These are phyloP conservation scores for Beauveria medogensis DNA, from an alignment of 2,329 filamentous ascomycete species.

Conservation along the genomic window DNA sequence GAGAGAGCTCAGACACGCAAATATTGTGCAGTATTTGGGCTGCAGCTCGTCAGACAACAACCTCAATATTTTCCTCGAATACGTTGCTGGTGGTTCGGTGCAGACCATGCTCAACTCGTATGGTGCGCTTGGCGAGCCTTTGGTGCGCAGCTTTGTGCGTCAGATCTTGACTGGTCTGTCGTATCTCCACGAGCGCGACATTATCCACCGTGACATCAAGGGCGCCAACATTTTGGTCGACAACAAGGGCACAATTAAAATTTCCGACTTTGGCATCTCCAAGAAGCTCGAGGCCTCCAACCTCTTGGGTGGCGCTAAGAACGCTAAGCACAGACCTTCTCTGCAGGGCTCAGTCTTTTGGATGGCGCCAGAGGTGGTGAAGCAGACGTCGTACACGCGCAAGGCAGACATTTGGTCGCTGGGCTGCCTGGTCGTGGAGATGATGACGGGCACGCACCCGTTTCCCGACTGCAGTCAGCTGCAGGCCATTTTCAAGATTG, in stretches of 20 bases:
- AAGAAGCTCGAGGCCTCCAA: conserved; percentile 94
- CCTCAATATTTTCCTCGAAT: conserved; percentile 99
- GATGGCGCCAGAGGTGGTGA: conserved; percentile 99
- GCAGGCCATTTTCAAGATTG: conserved; percentile 98
- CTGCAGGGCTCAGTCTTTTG: conserved; percentile 97
- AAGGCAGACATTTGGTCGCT: conserved; percentile 99
- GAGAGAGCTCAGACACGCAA: conserved; percentile 87
- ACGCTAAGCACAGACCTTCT: conserved; percentile 64
- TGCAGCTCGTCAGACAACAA: conserved; percentile 85
- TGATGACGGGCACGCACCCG: conserved; percentile 95
- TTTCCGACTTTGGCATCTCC: conserved; percentile 97
- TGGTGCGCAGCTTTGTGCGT: conserved; percentile 92
- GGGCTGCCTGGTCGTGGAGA: conserved; percentile 93
- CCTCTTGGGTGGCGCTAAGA: conserved; percentile 61
- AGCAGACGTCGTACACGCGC: conserved; percentile 94
- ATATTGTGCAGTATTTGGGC: conserved; percentile 96
- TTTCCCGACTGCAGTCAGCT: conserved; percentile 96
- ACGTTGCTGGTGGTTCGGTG: conserved; percentile 93
- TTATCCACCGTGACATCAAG: conserved; percentile 98
- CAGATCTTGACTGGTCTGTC: conserved; percentile 90
- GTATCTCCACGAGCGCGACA: conserved; percentile 88
- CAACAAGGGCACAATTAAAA: conserved; percentile 98
- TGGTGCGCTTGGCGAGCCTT: conserved; percentile 83
- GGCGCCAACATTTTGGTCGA: conserved; percentile 97
- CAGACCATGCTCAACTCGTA: conserved; percentile 99